Evolutionary conservation across 768 basidiomycete genomes (phyloP).

Genomic region (Macrocybe gigantea): DNA sequence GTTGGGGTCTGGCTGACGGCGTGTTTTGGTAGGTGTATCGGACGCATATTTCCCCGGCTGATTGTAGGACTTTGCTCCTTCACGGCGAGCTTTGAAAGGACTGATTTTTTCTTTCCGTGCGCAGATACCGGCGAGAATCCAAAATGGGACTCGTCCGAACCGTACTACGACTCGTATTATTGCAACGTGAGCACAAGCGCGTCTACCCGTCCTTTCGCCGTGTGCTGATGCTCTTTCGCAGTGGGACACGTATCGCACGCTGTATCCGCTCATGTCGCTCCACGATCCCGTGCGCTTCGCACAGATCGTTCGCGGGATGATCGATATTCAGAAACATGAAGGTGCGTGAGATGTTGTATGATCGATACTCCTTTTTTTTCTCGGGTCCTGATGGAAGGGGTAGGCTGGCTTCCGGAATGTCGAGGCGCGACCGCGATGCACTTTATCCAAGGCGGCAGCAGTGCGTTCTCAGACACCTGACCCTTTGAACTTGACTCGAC

Average conservation of each 20-base stretch:
- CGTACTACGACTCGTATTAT: constrained; percentile 64
- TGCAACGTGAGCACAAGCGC: constrained; percentile 45
- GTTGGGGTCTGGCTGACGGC: not conserved
- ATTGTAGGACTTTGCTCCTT: constrained; percentile 36
- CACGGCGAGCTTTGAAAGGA: not conserved
- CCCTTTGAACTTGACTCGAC: not conserved
- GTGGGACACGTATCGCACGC: constrained; percentile 64
- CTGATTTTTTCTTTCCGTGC: not conserved
- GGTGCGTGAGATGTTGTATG: constrained; percentile 22
- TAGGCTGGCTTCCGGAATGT: constrained; percentile 66
- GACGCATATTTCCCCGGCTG: constrained; percentile 58
- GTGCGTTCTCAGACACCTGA: constrained; percentile 28
- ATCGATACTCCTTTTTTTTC: not conserved
- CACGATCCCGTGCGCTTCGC: constrained; percentile 58
- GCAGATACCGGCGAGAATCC: constrained; percentile 62
- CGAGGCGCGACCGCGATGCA: constrained; percentile 48
- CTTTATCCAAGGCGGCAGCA: constrained; percentile 56
- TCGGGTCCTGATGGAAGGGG: no score
- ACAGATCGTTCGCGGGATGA: constrained; percentile 56
- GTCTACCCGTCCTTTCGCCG: not conserved
- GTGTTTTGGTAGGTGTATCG: constrained; percentile 39
- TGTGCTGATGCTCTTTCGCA: constrained; percentile 12
- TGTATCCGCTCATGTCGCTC: constrained; percentile 58
- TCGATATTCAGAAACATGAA: constrained; percentile 63
- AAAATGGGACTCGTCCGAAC: constrained; percentile 56